Base-by-base conservation (phyloP, 495 filamentous ascomycete genomes). In the Achaetomiella virescens region DNA sequence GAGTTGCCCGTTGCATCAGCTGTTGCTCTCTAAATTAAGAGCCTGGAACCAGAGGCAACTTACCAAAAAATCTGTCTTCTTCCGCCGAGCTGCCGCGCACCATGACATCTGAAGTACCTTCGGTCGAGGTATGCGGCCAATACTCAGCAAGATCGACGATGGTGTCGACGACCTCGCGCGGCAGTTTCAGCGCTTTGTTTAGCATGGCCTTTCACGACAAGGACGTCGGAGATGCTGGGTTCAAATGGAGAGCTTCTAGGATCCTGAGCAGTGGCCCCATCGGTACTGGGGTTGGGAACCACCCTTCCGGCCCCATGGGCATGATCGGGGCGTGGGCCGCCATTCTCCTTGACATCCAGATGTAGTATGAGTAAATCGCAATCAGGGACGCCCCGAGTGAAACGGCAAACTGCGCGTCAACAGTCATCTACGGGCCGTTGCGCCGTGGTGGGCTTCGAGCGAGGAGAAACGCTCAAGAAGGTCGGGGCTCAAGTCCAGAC, bases 121-220 rank as follows among this genome's bases (percentile, higher is more conserved):
- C 58, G 6, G 67, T 64, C 4, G 72, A 67, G 0, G 75, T 73
- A 51, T 78, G 75, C 0, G 80, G 78, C 87, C 87, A 90, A 62
- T 89, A 89, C 66, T 88, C 86, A 20, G 85, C 86, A 37, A 70
- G 66, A 61, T 89, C 86, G 49, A 88, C 61, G 33, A 90, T 81
- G 48, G 72, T 66, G 66, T 89, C 84, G n/a, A 88, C 63, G 20
- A 90, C 61, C 55, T 90, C 87, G 2, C 70, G 57, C 0, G 87
- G 87, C 0, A 89, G 66, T 1, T 63, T 55, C 33, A 73, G 63
- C 8, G 62, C 53, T 40, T 72, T 64, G 31, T 27, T 54, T 8
- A 80, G 60, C 57, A 79, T 75, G 7, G 61, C 51, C 57, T 75
- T 80, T 35, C n/a, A 77, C 71, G 20, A 73, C 51, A 7, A 76